These are phyloP conservation scores for Aspergillus latus DNA, from an alignment of 2,329 filamentous ascomycete species.

Conservation along the genomic window DNA sequence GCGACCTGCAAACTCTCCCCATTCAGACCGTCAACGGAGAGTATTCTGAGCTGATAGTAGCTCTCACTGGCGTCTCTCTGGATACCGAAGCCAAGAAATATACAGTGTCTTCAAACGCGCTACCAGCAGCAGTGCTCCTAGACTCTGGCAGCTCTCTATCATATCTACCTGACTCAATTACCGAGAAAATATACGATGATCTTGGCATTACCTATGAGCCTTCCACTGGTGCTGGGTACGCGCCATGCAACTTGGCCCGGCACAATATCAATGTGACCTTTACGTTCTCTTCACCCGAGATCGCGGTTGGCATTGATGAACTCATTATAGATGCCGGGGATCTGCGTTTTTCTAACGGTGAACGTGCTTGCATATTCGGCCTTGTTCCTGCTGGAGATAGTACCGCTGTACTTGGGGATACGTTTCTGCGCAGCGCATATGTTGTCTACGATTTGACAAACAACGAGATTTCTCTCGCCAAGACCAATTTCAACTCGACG, in stretches of 20 bases:
- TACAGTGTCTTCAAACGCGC: conserved; percentile 33
- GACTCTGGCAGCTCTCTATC: conserved; percentile 44
- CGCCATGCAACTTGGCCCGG: conserved; percentile 55
- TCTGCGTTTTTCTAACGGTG: conserved; percentile 35
- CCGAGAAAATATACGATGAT: conserved; percentile 53
- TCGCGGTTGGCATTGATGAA: conserved; percentile 57
- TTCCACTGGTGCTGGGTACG: conserved; percentile 53
- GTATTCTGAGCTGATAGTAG: conserved; percentile 67
- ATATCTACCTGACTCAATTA: conserved; percentile 38
- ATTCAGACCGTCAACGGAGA: conserved; percentile 55
- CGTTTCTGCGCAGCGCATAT: conserved; percentile 63
- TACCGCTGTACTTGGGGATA: conserved; percentile 59
- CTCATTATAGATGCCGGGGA: conserved; percentile 55
- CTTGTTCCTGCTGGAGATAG: conserved; percentile 51
- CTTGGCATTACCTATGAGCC: conserved; percentile 61
- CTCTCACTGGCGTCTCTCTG: conserved; percentile 60
- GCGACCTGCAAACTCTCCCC: conserved; percentile 65
- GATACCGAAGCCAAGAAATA: conserved; percentile 22
- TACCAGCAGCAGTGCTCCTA: conserved; percentile 44
- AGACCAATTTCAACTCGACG: conserved; percentile 61
- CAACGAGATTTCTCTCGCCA: conserved; percentile 62
- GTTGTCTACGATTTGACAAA: conserved; percentile 62
- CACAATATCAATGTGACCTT: conserved; percentile 55
- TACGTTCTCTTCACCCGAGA: conserved; percentile 56
- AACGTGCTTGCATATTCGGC: conserved; percentile 47